Conservation (phyloP, 2,329 filamentous ascomycete species). For the Pseudogymnoascus sp. region DNA sequence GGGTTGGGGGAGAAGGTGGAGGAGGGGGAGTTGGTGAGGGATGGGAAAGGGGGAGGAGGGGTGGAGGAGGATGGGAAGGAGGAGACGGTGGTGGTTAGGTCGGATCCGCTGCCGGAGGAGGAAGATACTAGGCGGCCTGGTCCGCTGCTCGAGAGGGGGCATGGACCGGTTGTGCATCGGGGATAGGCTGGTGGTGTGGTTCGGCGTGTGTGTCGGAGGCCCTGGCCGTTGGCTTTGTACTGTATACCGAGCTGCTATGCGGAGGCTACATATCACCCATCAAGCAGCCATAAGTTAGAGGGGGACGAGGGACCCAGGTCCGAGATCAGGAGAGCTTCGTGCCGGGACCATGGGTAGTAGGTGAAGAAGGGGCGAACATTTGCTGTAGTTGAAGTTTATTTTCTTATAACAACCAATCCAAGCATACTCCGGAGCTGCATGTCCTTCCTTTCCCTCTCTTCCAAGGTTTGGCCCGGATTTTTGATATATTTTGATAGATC, state of each 20-base stretch:
- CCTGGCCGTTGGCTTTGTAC: background rate
- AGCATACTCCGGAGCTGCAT: background rate
- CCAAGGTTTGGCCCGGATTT: background rate
- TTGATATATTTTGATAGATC: background rate
- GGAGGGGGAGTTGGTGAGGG: constrained; percentile 41
- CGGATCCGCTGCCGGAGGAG: background rate
- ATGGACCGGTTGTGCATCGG: constrained; percentile 21
- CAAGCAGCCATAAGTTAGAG: background rate
- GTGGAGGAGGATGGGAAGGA: background rate
- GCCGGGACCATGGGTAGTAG: background rate
- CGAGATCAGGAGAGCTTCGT: too few relatives aligned
- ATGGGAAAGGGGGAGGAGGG: background rate
- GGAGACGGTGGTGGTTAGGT: background rate
- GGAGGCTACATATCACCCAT: background rate
- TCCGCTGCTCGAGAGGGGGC: constrained; percentile 21
- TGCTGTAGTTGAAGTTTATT: background rate
- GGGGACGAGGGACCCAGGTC: background rate
- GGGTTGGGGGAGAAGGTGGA: constrained; percentile 76
- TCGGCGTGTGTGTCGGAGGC: background rate
- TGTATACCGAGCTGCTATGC: background rate
- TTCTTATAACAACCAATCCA: background rate
- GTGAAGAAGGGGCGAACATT: background rate
- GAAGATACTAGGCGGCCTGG: constrained; percentile 16
- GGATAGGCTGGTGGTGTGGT: background rate
- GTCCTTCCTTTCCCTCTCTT: background rate